Conservation (phyloP, 108 stramenopile species). For the Skeletonema menzelii region DNA sequence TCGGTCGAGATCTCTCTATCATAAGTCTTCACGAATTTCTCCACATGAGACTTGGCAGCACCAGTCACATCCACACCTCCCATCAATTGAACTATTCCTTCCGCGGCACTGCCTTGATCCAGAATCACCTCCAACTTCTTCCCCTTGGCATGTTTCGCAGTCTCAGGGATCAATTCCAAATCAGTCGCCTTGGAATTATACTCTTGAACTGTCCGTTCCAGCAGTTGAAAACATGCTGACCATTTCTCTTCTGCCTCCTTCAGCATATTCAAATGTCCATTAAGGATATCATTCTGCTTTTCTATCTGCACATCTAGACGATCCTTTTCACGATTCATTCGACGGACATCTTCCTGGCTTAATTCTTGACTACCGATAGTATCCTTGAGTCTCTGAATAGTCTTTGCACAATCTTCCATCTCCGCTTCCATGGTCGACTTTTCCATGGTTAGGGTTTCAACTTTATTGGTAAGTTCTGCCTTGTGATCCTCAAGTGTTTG, state of each 20-base stretch:
- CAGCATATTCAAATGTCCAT: conserved; percentile 48
- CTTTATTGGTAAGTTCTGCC: conserved; percentile 61
- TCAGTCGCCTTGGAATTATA: conserved; percentile 58
- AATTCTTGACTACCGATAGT: conserved; percentile 62
- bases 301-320: conserved; percentile 70
- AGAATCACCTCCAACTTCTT: conserved; percentile 45
- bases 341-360: conserved; percentile 67
- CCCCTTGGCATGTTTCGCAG: conserved; percentile 46
- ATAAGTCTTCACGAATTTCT: conserved; percentile 34
- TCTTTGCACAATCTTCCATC: conserved; percentile 39
- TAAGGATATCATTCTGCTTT: conserved; percentile 31
- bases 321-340: conserved; percentile 66
- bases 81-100: conserved; percentile 36
- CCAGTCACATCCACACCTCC: conserved; percentile 57
- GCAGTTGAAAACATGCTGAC: conserved; percentile 29
- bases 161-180: conserved; percentile 58
- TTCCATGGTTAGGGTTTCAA: conserved; percentile 55
- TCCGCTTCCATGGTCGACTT: conserved; percentile 56
- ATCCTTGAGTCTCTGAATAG: conserved; percentile 51
- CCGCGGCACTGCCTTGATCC: conserved; percentile 38
- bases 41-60: conserved; percentile 41
- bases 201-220: conserved; percentile 52
- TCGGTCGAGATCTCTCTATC: conserved; percentile 22
- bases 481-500: conserved; percentile 79
- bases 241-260: conserved; percentile 55